Evolutionary conservation across 148 eudicot species (phyloP), one percentile per base, ranked within the genome.

Genomic region (Euryodendron excelsum): DNA sequence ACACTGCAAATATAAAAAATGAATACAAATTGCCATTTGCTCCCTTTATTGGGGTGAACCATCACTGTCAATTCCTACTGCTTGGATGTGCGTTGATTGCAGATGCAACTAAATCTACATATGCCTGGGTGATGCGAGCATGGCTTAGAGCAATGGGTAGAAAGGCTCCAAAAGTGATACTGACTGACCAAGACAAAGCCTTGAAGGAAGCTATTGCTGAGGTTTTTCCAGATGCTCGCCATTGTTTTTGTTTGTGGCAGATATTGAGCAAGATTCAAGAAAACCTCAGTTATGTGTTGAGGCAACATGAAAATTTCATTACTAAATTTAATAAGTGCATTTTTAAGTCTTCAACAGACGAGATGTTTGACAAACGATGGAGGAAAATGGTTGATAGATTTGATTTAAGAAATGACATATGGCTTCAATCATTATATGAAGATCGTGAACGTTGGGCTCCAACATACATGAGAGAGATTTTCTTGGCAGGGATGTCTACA

Each of bases 1-100:
- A 84, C n/a, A 81, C 87, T 33, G 62, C 82, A 36, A 81, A 81
- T 73, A 56, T 78, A 28, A 81, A 75, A 69, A 75, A 65, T 72
- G 79, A 71, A 28, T 81, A 84, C 65, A 84, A 81, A 70, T 78
- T 84, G 82, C 80, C 87, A 3, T 70, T 84, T 75, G 82, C 74
- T 61, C 77, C 80, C 31, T 78, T 84, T 41, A 20, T 80, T 55
- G 87, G 84, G 52, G 87, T 84, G 76, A 84, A 84, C 81, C 87
- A 84, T 84, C 87, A 84, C 56, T 78, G 23, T 45, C 87, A 84
- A 81, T 75, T 78, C 4, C 56, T 84, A 70, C 45, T 81, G 73
- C 79, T 81, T 69, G 87, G 87, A 23, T 81, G 79, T 70, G 84
- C 82, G 20, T 58, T 84, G 27, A 60, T 75, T 44, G 78, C 69